Evolutionary conservation across 164 flowering plant species (phyloP).

Genomic region (Euptelea pleiosperma): DNA sequence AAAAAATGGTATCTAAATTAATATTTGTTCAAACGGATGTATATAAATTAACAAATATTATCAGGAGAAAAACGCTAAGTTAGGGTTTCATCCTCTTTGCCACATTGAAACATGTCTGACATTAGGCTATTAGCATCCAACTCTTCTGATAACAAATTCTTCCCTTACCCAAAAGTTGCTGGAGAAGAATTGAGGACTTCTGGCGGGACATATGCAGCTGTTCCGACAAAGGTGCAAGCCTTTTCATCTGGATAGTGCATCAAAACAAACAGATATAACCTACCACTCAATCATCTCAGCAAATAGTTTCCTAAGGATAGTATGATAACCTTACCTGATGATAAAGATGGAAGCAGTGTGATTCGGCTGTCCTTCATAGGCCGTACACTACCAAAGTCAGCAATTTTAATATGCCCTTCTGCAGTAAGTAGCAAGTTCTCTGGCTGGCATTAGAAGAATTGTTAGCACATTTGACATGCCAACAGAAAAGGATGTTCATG

Average conservation of each 20-base stretch:
- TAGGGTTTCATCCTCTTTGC: not conserved
- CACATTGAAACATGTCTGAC: not conserved
- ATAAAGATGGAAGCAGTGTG: slow-evolving; percentile 81
- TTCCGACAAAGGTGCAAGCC: slow-evolving; percentile 98
- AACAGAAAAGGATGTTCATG: not conserved
- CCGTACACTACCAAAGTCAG: slow-evolving; percentile 98
- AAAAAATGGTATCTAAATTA: not conserved
- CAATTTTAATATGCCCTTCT: slow-evolving; percentile 96
- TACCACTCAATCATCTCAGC: not conserved
- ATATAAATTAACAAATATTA: not conserved
- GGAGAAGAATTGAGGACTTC: slow-evolving; percentile 98
- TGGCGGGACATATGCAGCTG: slow-evolving; percentile 99
- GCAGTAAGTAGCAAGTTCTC: slow-evolving; percentile 91
- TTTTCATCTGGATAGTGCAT: slow-evolving; percentile 68
- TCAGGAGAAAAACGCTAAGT: not conserved
- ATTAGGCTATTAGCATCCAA: not conserved
- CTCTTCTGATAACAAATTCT: not conserved
- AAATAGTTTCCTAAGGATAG: slow-evolving; percentile 6
- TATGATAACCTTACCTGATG: slow-evolving; percentile 49
- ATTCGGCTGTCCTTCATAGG: slow-evolving; percentile 86
- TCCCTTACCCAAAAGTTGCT: slow-evolving; percentile 85
- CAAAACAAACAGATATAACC: slow-evolving; percentile 8
- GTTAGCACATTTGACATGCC: slow-evolving; percentile 27
- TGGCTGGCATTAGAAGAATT: slow-evolving; percentile 57
- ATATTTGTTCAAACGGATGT: not conserved